A percentile compares a stretch with the other conserved stretches of the same genome.
These are phyloP conservation scores for Trichoderma sp. DNA, from an alignment of 2,329 filamentous ascomycete genomes.

Conservation along the genomic window DNA sequence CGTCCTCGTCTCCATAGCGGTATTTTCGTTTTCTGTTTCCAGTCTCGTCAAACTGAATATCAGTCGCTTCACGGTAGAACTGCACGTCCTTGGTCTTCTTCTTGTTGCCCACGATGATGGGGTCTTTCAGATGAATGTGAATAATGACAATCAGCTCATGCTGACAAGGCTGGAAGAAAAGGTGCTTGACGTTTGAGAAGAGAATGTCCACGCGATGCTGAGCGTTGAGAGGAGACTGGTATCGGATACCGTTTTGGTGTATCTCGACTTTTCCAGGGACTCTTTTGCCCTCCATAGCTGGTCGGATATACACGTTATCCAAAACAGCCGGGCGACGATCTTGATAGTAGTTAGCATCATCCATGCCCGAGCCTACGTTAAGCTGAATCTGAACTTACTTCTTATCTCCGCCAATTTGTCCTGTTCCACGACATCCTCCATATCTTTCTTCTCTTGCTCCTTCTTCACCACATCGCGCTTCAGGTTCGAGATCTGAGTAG, in stretches of 20 bases:
- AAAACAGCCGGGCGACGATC: slow-evolving; percentile 87
- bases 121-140: slow-evolving; percentile 96
- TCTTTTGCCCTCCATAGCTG: slow-evolving; percentile 94
- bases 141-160: slow-evolving; percentile 98
- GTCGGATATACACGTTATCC: slow-evolving; percentile 93
- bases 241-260: slow-evolving; percentile 97
- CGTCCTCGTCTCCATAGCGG: slow-evolving; percentile 95
- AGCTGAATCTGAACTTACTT: slow-evolving; percentile 60
- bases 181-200: slow-evolving; percentile 97
- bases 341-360: slow-evolving; percentile 51
- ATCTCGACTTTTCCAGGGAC: slow-evolving; percentile 96
- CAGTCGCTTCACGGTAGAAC: slow-evolving; percentile 96
- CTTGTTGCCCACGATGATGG: slow-evolving; percentile 94
- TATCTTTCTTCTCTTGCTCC: slow-evolving; percentile 98
- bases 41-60: slow-evolving; percentile 98
- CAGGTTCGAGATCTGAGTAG: slow-evolving; percentile 91
- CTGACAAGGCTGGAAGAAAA: slow-evolving; percentile 97
- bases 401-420: slow-evolving; percentile 95
- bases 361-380: neutral
- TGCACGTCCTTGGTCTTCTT: slow-evolving; percentile 99
- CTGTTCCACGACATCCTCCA: slow-evolving; percentile 99
- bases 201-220: slow-evolving; percentile 89
- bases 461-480: slow-evolving; percentile 90
- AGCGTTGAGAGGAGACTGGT: slow-evolving; percentile 78
- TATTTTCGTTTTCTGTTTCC: slow-evolving; percentile 98